A percentile compares a stretch with the other conserved stretches of the same genome.
Evolutionary conservation across 192 early-diverging fungal species (phyloP).

Genomic region (Coemansia guatemalensis): DNA sequence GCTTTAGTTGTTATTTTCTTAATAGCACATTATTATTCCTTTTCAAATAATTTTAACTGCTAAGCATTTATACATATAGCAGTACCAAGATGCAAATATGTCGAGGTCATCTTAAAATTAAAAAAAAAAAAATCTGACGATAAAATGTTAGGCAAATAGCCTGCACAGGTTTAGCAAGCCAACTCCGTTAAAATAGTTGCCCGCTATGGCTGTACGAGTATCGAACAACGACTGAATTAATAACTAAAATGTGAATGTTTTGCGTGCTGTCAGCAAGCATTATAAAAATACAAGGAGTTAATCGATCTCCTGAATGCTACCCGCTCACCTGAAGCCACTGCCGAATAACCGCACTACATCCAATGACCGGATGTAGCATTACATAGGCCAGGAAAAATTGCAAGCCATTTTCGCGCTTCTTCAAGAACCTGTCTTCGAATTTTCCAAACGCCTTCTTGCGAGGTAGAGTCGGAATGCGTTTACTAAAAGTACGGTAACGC

Average conservation of each 20-base stretch:
- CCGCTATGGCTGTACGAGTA: too few relatives aligned
- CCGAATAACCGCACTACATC: constrained; percentile 40
- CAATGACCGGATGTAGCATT: constrained; percentile 55
- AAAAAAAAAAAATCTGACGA: too few relatives aligned
- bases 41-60: too few relatives aligned
- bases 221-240: background rate
- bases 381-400: constrained; percentile 55
- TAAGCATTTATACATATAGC: too few relatives aligned
- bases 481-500: constrained; percentile 34
- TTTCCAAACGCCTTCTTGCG: constrained; percentile 52
- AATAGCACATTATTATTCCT: too few relatives aligned
- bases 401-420: constrained; percentile 50
- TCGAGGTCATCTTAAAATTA: too few relatives aligned
- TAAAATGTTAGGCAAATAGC: too few relatives aligned
- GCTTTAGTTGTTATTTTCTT: too few relatives aligned
- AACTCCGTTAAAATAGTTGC: too few relatives aligned
- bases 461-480: constrained; percentile 47
- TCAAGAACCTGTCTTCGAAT: constrained; percentile 52
- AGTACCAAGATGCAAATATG: too few relatives aligned
- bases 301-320: constrained; percentile 19
- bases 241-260: background rate
- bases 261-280: background rate
- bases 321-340: constrained; percentile 28
- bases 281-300: constrained; percentile 11
- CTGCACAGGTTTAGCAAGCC: too few relatives aligned